Conservation (phyloP, 495 filamentous ascomycete genomes). For the Rhizodiscina lignyota region DNA sequence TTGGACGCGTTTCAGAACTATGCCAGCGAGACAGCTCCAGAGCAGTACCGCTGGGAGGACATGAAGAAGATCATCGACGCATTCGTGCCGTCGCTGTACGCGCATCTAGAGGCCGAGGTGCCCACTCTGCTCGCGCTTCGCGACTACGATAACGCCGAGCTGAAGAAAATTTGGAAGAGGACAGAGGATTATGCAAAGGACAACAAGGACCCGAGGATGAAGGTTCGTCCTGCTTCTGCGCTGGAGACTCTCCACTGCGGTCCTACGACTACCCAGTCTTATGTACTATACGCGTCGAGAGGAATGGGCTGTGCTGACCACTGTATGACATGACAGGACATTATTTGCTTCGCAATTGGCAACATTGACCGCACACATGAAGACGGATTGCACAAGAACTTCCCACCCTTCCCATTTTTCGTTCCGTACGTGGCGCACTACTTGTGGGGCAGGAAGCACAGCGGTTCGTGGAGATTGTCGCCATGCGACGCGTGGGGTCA, state of each 20-base stretch:
- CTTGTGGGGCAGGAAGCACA: slow-evolving; percentile 2
- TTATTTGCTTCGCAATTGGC: slow-evolving; percentile 3
- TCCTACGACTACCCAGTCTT: too few relatives aligned
- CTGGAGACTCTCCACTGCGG: too few relatives aligned
- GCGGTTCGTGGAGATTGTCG: slow-evolving; percentile 6
- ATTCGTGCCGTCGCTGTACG: slow-evolving; percentile 2
- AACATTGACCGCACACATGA: slow-evolving; percentile 7
- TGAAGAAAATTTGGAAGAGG: neutral
- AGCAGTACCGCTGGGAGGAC: neutral
- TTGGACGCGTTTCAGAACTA: slow-evolving; percentile 2
- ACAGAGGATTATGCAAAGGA: slow-evolving; percentile 1
- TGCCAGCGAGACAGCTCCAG: neutral
- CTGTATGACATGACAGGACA: neutral
- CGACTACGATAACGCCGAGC: neutral
- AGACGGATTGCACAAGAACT: slow-evolving; percentile 4
- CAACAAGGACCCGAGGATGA: slow-evolving; percentile 1
- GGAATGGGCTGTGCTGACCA: neutral
- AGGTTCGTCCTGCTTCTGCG: too few relatives aligned
- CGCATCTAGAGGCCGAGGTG: slow-evolving; percentile 5
- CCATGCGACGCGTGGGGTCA: slow-evolving; percentile 5
- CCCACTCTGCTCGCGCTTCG: slow-evolving; percentile 1
- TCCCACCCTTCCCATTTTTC: slow-evolving; percentile 5
- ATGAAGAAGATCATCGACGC: neutral
- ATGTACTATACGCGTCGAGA: neutral
- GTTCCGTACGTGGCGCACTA: slow-evolving; percentile 3